phyloP scores from a whole-genome alignment of 352 stramenopile species.

The Globisporangium heterothallicum region DNA sequence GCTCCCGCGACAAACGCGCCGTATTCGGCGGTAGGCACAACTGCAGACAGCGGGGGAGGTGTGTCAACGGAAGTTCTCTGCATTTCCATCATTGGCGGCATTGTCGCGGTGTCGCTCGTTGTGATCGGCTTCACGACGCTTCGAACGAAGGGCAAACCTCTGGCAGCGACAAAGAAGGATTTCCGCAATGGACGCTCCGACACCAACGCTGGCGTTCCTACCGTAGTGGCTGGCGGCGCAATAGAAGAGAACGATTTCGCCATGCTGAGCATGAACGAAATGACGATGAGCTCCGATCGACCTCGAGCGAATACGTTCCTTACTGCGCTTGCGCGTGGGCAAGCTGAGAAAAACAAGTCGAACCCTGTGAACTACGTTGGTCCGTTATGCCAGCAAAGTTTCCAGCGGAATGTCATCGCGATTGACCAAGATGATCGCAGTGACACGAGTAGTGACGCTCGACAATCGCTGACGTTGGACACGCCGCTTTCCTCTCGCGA shows the following conservation, averaged over 20 bases:
- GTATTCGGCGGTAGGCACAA: constrained; percentile 20
- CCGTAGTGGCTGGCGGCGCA: constrained; percentile 19
- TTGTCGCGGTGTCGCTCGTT: constrained; percentile 56
- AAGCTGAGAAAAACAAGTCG: constrained; percentile 20
- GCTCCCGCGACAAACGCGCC: constrained; percentile 20
- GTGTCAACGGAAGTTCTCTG: constrained; percentile 60
- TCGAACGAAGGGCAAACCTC: constrained; percentile 29
- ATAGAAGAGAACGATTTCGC: constrained; percentile 66
- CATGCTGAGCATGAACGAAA: constrained; percentile 74
- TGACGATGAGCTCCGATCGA: constrained; percentile 39
- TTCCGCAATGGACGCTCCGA: background rate
- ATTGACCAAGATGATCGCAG: constrained; percentile 15
- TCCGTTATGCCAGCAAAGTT: constrained; percentile 36
- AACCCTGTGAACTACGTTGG: constrained; percentile 47
- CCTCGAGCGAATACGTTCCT: constrained; percentile 42
- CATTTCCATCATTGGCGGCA: constrained; percentile 64
- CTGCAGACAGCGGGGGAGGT: constrained; percentile 16
- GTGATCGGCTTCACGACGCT: constrained; percentile 63
- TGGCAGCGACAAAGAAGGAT: constrained; percentile 14
- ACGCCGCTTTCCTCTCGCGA: constrained; percentile 23
- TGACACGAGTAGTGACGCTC: constrained; percentile 21
- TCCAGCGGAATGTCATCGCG: constrained; percentile 31
- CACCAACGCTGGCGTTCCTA: constrained; percentile 19
- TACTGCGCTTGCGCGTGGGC: constrained; percentile 22
- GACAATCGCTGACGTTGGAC: constrained; percentile 9